Evolutionary conservation across 345 rosid genomes (phyloP).

Genomic region (Cardiospermum halicacabum): DNA sequence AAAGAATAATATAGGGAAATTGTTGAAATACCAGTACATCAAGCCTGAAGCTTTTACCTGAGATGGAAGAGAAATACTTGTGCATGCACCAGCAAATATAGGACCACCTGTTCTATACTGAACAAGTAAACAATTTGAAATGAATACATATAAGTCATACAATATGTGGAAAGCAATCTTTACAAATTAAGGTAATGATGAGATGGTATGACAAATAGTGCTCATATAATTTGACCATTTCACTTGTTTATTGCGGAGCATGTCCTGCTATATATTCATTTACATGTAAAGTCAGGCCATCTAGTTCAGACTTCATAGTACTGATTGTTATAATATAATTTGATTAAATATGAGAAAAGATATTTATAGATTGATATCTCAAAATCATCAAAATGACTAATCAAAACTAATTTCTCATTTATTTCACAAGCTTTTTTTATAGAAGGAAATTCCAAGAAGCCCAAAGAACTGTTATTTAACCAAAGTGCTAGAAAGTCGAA

Average conservation of each 20-base stretch:
- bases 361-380: neutral
- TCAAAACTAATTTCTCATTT: neutral
- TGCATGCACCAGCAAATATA: slow-evolving; percentile 81
- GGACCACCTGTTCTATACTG: slow-evolving; percentile 82
- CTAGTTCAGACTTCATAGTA: neutral
- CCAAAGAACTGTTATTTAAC: neutral
- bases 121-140: slow-evolving; percentile 12
- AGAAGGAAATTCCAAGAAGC: neutral
- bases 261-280: neutral
- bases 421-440: neutral
- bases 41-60: slow-evolving; percentile 45
- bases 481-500: neutral
- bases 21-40: neutral
- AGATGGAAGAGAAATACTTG: slow-evolving; percentile 58
- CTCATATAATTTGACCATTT: neutral
- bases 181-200: neutral
- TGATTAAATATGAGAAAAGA: neutral
- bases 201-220: neutral
- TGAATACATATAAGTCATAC: neutral
- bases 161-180: neutral
- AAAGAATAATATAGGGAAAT: neutral
- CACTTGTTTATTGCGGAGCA: neutral
- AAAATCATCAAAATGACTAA: neutral
- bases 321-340: neutral
- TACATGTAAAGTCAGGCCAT: neutral